phyloP scores from a whole-genome alignment of 2,329 filamentous ascomycete genomes.

The Hypoxylon rubiginosum region DNA sequence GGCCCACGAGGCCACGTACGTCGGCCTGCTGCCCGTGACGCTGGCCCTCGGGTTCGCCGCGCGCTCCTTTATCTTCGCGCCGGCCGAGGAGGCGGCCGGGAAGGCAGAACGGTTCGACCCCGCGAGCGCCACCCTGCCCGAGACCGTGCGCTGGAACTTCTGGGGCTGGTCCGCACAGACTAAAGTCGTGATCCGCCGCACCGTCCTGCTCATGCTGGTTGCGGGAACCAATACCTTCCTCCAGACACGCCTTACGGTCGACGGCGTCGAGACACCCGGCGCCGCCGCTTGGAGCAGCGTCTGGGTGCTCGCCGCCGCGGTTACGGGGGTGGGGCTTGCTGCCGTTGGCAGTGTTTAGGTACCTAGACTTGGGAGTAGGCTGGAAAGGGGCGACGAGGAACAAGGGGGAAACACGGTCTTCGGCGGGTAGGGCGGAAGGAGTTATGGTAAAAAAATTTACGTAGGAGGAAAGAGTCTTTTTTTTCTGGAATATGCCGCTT shows the following conservation, averaged over 20 bases:
- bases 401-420: not conserved
- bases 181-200: conserved; percentile 75
- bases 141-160: conserved; percentile 80
- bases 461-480: not conserved
- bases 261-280: conserved; percentile 77
- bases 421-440: not conserved
- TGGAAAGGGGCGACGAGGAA: not conserved
- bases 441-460: not conserved
- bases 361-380: not conserved
- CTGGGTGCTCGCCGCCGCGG: conserved; percentile 76
- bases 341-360: conserved; percentile 62
- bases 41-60: conserved; percentile 76
- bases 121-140: conserved; percentile 71
- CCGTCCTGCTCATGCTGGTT: conserved; percentile 68
- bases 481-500: not conserved
- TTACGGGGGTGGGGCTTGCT: conserved; percentile 70
- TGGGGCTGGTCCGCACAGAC: conserved; percentile 76
- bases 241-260: conserved; percentile 74
- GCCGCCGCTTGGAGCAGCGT: conserved; percentile 79
- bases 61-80: conserved; percentile 82
- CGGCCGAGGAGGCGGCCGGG: conserved; percentile 69
- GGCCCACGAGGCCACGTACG: conserved; percentile 74
- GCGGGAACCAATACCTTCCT: conserved; percentile 73
- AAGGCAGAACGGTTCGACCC: conserved; percentile 71
- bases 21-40: conserved; percentile 71